Evolutionary conservation across 352 stramenopile species (phyloP).

Genomic region (Pythium brachiatum): DNA sequence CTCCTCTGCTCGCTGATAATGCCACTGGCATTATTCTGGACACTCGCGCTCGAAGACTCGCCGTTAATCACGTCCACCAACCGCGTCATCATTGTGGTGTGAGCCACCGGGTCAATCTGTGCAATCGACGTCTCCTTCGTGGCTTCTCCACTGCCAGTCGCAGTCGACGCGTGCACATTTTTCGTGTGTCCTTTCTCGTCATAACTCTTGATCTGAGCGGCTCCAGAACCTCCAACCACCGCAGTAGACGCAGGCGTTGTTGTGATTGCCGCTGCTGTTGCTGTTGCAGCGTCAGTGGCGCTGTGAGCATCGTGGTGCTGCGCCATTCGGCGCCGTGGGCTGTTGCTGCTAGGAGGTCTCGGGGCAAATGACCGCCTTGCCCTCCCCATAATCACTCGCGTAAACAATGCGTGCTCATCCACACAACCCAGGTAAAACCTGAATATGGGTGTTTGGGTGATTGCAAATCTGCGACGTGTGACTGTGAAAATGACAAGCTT

Average conservation of each 20-base stretch:
- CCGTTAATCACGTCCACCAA: background rate
- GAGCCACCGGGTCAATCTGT: background rate
- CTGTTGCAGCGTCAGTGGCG: background rate
- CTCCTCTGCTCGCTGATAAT: background rate
- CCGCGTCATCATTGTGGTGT: background rate
- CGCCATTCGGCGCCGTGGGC: background rate
- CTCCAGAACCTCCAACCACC: background rate
- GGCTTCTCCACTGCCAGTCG: background rate
- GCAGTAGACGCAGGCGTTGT: background rate
- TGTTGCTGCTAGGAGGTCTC: background rate
- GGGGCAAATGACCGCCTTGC: background rate
- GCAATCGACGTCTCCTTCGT: background rate
- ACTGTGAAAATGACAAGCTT: background rate
- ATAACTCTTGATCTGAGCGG: background rate
- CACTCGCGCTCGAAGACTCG: background rate
- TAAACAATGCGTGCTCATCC: conserved; percentile 15
- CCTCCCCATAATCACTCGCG: conserved; percentile 22
- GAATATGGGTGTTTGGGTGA: background rate
- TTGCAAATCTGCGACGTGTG: conserved; percentile 21
- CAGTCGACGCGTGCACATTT: background rate
- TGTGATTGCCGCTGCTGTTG: background rate
- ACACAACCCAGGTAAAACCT: background rate
- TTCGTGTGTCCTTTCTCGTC: background rate
- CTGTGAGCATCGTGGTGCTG: background rate
- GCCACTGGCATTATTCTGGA: background rate